Evolutionary conservation across 306 rosid genomes (phyloP), one percentile per base, ranked within the genome.

Genomic region (Cucumis hystrix): DNA sequence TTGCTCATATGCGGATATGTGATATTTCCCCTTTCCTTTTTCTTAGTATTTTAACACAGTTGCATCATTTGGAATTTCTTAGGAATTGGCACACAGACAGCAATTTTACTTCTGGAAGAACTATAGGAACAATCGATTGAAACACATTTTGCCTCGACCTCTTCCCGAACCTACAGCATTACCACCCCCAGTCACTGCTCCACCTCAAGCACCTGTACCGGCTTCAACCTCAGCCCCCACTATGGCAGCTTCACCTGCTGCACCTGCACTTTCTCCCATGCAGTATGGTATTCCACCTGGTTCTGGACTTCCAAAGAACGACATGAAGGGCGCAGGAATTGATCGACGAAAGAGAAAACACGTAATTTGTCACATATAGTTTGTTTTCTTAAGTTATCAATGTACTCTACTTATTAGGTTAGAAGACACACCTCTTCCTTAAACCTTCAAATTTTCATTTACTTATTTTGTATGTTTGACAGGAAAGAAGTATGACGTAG

Each of bases 21-120:
- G 37, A 28, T 67, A 51, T 54, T 17, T 69, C 6, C 41, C 61
- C 41, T 56, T 80, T n/a, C 56, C 62, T 62, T 8, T 76, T 59
- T 74, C 33, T n/a, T 72, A 18, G 74, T 52, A 56, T 75, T 47
- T 45, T 55, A 9, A 21, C 30, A 6, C 69, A n/a, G 14, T 62
- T 45, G 30, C 18, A 18, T 8, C 23, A 35, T 45, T 56, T 59
- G 73, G 52, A 64, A 54, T 74, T 49, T 81, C 82, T 54, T 75
- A 95, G 99, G 97, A 95, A 85, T 84, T 95, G 84, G 89, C 92
- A 18, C 99, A 95, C 77, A 85, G 99, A 79, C 99, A 95, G 82
- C 99, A 95, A 80, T 95, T 95, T 83, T 95, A 92, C 84, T 95
- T 85, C 84, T 95, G 99, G 99, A 95, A 92, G 91, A 95, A 95